Base-by-base conservation (phyloP, 768 basidiomycete genomes). In the Termitomyces sp. region DNA sequence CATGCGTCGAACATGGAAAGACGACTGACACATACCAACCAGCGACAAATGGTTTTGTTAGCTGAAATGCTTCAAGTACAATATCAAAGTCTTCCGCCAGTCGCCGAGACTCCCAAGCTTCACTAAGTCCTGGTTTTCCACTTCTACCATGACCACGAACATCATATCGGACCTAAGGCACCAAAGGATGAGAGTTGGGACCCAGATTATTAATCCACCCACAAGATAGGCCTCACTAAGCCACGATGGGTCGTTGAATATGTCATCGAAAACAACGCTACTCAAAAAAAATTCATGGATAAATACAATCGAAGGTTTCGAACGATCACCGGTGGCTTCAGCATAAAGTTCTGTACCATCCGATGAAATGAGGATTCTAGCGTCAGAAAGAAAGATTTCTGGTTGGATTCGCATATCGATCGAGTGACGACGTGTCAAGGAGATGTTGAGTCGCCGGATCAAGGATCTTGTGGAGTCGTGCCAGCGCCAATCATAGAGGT, bases 331-430 rank as follows among this genome's bases (percentile, higher is more conserved):
- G 14, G 65, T 57, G 10, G 74, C 73, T 48, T 76, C 70, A 18
- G 75, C 73, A 60, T 69, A 75, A 45, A 78, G 67, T 30, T 61
- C 60, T 26, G 73, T 74, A 33, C 75, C 74, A 62, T 77, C 76
- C 33, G 68, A 63, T n/a, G 74, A 75, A 38, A 65, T 64, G 18
- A 74, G 55, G 46, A 66, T 30, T 45, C 52, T 63, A 41, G 57
- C 41, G 20, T 56, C 62, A 8, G 52, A 47, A 30, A 50, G 32
- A 26, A 60, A 50, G 20, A 46, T 41, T 50, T 60, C 54, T 41
- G 24, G 51, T 3, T n/a, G 36, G 52, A 60, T 60, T 56, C 51
- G 47, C 59, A 56, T 60, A 14, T 47, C 28, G 26, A 28, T 35
- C 13, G 22, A 28, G 30, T 16, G 28, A 33, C 35, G 18, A 56